Base-by-base conservation (phyloP, 139 green algal species). In the Raphidocelis subcapitata region DNA sequence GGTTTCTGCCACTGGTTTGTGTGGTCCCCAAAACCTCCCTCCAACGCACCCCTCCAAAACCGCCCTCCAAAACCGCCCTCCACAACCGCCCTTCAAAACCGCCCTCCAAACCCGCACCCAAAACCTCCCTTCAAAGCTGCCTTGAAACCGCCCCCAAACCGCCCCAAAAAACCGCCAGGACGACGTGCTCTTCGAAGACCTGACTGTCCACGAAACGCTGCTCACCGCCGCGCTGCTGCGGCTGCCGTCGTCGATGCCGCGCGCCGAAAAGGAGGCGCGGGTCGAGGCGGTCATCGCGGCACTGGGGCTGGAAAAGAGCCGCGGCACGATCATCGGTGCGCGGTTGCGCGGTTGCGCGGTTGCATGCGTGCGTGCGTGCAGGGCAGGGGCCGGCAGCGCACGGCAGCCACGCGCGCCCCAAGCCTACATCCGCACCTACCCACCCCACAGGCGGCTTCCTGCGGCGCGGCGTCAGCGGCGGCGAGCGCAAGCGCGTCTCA, bases 401-500 rank as follows among this genome's bases (percentile, higher is more conserved):
- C n/a, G n/a, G n/a, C n/a, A n/a, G n/a, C n/a, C n/a, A n/a, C n/a
- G n/a, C n/a, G n/a, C n/a, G n/a, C n/a, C n/a, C n/a, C n/a, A n/a
- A n/a, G n/a, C n/a, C n/a, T n/a, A n/a, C n/a, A n/a, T n/a, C n/a
- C n/a, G n/a, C n/a, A n/a, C n/a, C n/a, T n/a, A n/a, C n/a, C n/a
- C n/a, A 16, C 49, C 49, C 20, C 18, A 16, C 49, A 75, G 69
- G 94, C 41, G 92, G 92, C 2, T 88, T 87, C 62, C 88, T 95
- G 65, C 69, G 85, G 35, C 83, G 90, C 31, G 95, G 95, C 31
- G 87, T 99, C 51, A 92, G 77, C 20, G 96, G 95, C 18, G 96
- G 96, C 2, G 93, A 99, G 83, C 86, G 92, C 68, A 99, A 99
- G 88, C 88, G 96, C n/a, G 86, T 93, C 4, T 93, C 86, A 28